Evolutionary conservation across 345 rosid genomes (phyloP).

Genomic region (Eucalyptus pauciflora): DNA sequence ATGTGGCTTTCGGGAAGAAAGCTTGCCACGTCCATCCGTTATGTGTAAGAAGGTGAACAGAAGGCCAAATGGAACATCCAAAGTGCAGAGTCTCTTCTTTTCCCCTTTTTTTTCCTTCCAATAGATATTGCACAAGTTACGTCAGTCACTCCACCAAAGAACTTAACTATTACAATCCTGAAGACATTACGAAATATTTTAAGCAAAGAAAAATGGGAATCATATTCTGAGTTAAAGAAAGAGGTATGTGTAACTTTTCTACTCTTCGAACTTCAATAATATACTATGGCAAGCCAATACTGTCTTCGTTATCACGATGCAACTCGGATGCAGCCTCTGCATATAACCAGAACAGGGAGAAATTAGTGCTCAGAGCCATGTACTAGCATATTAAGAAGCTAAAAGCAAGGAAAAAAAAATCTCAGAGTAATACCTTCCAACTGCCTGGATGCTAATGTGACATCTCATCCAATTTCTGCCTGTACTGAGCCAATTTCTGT

Average conservation of each 20-base stretch:
- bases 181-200: not conserved
- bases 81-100: not conserved
- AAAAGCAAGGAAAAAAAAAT: not conserved
- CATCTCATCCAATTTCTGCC: conserved; percentile 84
- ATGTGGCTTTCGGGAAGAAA: not conserved
- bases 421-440: not conserved
- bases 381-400: not conserved
- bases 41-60: not conserved
- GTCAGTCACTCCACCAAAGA: not conserved
- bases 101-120: not conserved
- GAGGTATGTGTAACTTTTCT: not conserved
- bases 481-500: conserved; percentile 74
- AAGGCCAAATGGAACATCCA: not conserved
- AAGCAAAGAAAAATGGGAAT: not conserved
- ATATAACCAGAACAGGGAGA: not conserved
- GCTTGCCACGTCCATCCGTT: not conserved
- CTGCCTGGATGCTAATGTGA: conserved; percentile 9
- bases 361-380: not conserved
- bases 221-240: not conserved
- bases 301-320: not conserved
- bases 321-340: not conserved
- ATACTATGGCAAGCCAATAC: not conserved
- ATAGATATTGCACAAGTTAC: not conserved
- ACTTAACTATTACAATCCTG: not conserved
- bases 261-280: not conserved